Conservation (phyloP, 768 basidiomycete genomes). For the Leccinum incarnatum region DNA sequence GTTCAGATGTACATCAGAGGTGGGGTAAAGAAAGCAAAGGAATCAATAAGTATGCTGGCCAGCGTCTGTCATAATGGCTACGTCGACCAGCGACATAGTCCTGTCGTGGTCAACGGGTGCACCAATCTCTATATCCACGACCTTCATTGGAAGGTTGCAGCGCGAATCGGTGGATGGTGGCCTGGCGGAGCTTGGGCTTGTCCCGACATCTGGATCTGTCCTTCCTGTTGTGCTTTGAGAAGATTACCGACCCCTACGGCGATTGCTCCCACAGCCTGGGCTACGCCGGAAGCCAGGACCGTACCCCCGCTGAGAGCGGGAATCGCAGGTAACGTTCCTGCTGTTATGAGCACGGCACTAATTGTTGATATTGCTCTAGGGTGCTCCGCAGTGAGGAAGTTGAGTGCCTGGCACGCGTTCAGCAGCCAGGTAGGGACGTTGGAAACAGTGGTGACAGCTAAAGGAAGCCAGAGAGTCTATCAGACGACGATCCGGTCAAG, state of each 20-base stretch:
- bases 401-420: slow-evolving; percentile 73
- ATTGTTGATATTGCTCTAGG: slow-evolving; percentile 72
- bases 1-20: slow-evolving; percentile 10
- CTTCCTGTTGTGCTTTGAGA: slow-evolving; percentile 49
- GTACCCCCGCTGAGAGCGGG: slow-evolving; percentile 72
- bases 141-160: slow-evolving; percentile 30
- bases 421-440: slow-evolving; percentile 75
- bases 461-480: not conserved
- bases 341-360: slow-evolving; percentile 76
- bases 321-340: slow-evolving; percentile 69
- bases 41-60: slow-evolving; percentile 21
- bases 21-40: slow-evolving; percentile 6
- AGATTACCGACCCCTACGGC: slow-evolving; percentile 69
- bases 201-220: slow-evolving; percentile 30
- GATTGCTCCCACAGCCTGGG: slow-evolving; percentile 76
- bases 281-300: slow-evolving; percentile 67
- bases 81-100: slow-evolving; percentile 24
- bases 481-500: not conserved
- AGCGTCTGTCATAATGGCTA: slow-evolving; percentile 14
- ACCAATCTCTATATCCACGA: not conserved
- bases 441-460: slow-evolving; percentile 43
- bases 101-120: slow-evolving; percentile 7
- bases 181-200: slow-evolving; percentile 15
- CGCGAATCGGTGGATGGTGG: slow-evolving; percentile 28
- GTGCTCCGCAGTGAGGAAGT: slow-evolving; percentile 71